Evolutionary conservation across 495 filamentous ascomycete species (phyloP), one percentile per base, ranked within the genome.

Genomic region (Neohortaea acidophila): DNA sequence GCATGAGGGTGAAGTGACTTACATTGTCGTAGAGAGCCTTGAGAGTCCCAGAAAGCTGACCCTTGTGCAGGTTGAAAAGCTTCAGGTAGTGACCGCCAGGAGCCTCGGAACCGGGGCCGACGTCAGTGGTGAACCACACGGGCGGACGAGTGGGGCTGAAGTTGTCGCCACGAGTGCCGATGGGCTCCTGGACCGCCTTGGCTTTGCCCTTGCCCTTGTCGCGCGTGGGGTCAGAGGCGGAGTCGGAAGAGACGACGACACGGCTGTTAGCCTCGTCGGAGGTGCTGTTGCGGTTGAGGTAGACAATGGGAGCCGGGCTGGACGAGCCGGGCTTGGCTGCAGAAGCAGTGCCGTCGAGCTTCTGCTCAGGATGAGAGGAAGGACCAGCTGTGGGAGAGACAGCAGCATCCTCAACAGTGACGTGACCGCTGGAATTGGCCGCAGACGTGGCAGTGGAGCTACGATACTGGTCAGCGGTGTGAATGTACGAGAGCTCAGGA

Each of bases 41-140:
- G 14, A 33, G 8, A 3, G 31, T 29, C 7, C 25, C 26, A 1
- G 2, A 10, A 12, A 39, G 21, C 12, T 27, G 7, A 2, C 14
- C 10, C 21, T 15, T 26, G 24, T 15, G 26, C 5, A 35, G 13
- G 28, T 25, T 28, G 20, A 12, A 23, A 25, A 44, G 13, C 35
- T 41, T 36, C 2, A 49, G 2, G 33, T 40, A 44, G 31, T 49
- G 46, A 25, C 36, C 30, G 27, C 44, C 44, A 10, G 7, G 38
- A 20, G 41, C 38, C 11, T 2, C 1, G 9, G 28, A 8, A 2
- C 26, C 38, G 7, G 19, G 19, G 2, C 41, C 41, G 14, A 44
- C 24, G 30, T 49, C 46, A 9, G 46, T 49, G 24, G 46, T 49
- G 41, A 49, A 49, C 19, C 13, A 12, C 18, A 31, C 25, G 13